Percentiles rank a stretch among this genome's conserved stretches.
Evolutionary conservation across 345 rosid genomes (phyloP).

Genomic region (Euphorbia pulcherrima): DNA sequence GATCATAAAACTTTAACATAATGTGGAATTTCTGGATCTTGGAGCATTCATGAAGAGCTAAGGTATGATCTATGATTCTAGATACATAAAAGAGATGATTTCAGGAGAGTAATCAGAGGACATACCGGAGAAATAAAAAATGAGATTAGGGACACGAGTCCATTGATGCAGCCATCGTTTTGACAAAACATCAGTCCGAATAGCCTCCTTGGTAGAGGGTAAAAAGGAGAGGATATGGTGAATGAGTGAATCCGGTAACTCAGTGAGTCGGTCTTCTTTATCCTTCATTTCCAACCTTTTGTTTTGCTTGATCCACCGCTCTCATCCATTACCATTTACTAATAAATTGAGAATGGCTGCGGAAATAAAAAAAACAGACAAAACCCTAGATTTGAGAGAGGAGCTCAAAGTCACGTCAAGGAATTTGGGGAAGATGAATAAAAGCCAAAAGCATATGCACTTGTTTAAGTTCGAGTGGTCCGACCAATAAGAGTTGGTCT

Average conservation of each 20-base stretch:
- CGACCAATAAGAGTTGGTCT: too few relatives aligned
- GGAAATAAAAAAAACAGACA: too few relatives aligned
- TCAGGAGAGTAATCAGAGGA: neutral
- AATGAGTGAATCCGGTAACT: neutral
- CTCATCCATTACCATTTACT: too few relatives aligned
- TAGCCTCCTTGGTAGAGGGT: neutral
- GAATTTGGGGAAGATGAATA: too few relatives aligned
- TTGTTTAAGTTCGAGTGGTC: too few relatives aligned
- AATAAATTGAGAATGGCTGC: too few relatives aligned
- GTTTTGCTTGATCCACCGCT: too few relatives aligned
- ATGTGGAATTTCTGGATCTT: neutral
- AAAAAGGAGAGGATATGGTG: neutral
- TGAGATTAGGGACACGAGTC: neutral
- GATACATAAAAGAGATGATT: too few relatives aligned
- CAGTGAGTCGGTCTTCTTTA: neutral
- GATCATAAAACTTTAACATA: too few relatives aligned
- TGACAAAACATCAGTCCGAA: neutral
- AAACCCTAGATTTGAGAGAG: too few relatives aligned
- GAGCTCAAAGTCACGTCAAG: too few relatives aligned
- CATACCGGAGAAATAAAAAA: neutral
- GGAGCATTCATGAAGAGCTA: neutral
- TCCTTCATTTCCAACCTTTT: neutral
- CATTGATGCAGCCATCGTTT: neutral
- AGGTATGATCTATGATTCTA: neutral
- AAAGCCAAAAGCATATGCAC: too few relatives aligned